Conservation (phyloP, 371 early-diverging fungal genomes). For the Nematocida ironsii region DNA sequence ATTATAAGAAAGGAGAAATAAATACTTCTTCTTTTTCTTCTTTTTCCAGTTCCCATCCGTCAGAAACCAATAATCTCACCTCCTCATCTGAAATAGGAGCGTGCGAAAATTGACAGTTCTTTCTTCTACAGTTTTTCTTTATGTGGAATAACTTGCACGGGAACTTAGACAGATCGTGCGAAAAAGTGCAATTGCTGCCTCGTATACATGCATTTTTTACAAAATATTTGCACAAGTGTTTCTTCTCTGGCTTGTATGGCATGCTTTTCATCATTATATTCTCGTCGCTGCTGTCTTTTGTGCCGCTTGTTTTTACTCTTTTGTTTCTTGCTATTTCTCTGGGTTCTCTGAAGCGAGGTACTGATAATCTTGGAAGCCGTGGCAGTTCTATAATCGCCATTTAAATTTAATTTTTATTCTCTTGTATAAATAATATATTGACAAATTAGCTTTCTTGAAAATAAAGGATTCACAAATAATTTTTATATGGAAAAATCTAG, state of each 20-base stretch:
- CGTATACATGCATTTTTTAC: conserved; percentile 66
- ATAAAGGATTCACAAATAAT: conserved; percentile 21
- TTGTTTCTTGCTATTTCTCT: conserved; percentile 25
- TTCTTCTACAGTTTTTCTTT: conserved; percentile 65
- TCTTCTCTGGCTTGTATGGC: conserved; percentile 57
- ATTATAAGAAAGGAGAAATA: conserved; percentile 54
- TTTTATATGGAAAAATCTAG: conserved; percentile 22
- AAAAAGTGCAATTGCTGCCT: conserved; percentile 68
- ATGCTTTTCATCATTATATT: conserved; percentile 30
- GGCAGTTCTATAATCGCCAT: conserved; percentile 37
- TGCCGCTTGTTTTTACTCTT: not conserved
- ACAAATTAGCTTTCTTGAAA: not conserved
- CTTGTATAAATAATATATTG: not conserved
- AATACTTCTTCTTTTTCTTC: conserved; percentile 58
- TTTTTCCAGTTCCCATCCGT: conserved; percentile 53
- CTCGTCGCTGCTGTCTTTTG: conserved; percentile 21
- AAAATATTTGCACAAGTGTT: conserved; percentile 68
- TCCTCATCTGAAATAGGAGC: conserved; percentile 61
- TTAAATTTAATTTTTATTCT: conserved; percentile 9
- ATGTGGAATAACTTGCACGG: conserved; percentile 68
- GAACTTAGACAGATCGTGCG: conserved; percentile 67
- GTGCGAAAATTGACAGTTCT: conserved; percentile 68
- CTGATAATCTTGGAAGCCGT: conserved; percentile 26
- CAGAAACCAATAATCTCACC: conserved; percentile 53
- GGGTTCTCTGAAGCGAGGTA: conserved; percentile 39